Evolutionary conservation across 2,329 filamentous ascomycete species (phyloP).

Genomic region (Aspergillus brasiliensis): DNA sequence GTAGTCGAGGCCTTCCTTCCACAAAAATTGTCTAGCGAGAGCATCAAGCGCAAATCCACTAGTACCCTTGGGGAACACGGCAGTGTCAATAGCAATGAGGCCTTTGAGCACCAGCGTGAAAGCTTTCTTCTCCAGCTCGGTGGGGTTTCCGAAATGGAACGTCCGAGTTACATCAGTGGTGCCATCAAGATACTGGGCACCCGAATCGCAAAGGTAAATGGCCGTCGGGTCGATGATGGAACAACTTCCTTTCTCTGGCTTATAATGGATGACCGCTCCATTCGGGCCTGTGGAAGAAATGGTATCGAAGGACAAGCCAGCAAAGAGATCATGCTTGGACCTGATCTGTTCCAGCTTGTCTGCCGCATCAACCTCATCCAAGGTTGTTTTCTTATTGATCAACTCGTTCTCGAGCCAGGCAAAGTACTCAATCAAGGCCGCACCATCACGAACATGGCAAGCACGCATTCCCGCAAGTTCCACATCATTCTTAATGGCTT

Average conservation of each 20-base stretch:
- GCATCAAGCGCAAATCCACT: slow-evolving; percentile 89
- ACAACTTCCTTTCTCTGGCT: slow-evolving; percentile 80
- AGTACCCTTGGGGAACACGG: slow-evolving; percentile 91
- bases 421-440: slow-evolving; percentile 88
- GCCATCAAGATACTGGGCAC: slow-evolving; percentile 92
- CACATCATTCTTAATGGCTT: slow-evolving; percentile 89
- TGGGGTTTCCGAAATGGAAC: slow-evolving; percentile 85
- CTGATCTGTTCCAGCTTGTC: slow-evolving; percentile 76
- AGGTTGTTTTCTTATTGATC: slow-evolving; percentile 66
- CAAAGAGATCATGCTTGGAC: slow-evolving; percentile 70
- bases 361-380: slow-evolving; percentile 90
- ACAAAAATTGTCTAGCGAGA: slow-evolving; percentile 86
- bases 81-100: slow-evolving; percentile 82
- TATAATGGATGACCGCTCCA: slow-evolving; percentile 95
- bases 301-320: slow-evolving; percentile 89
- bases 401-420: slow-evolving; percentile 95
- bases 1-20: slow-evolving; percentile 92
- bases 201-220: slow-evolving; percentile 95
- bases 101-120: slow-evolving; percentile 96
- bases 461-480: slow-evolving; percentile 91
- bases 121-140: slow-evolving; percentile 78
- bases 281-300: slow-evolving; percentile 94
- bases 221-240: slow-evolving; percentile 78
- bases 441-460: slow-evolving; percentile 91
- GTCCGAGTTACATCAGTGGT: slow-evolving; percentile 96